Conservation (phyloP, 2,329 filamentous ascomycete species). For the Colletotrichum eremochloae region DNA sequence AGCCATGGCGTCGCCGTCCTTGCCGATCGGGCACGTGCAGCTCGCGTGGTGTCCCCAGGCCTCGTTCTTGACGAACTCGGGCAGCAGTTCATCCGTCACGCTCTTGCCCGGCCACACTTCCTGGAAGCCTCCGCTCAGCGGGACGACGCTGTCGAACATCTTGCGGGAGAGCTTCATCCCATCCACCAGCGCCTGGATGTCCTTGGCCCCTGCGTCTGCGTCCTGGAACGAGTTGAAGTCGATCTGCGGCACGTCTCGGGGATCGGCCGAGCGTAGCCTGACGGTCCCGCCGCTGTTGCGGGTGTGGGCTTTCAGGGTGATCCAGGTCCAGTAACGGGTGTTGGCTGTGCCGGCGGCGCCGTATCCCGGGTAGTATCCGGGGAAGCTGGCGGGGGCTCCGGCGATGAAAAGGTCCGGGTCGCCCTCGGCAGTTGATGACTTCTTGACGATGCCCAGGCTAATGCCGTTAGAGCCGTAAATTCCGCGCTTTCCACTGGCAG, state of each 20-base stretch:
- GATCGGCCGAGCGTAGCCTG: constrained; percentile 67
- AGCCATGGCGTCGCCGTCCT: constrained; percentile 63
- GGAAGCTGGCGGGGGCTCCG: constrained; percentile 47
- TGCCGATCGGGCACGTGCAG: constrained; percentile 68
- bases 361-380: constrained; percentile 49
- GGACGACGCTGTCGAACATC: constrained; percentile 46
- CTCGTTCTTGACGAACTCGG: constrained; percentile 62
- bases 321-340: constrained; percentile 55
- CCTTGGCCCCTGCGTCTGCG: constrained; percentile 49
- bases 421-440: constrained; percentile 46
- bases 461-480: constrained; percentile 53
- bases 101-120: constrained; percentile 53
- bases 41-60: constrained; percentile 71
- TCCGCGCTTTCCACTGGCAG: constrained; percentile 44
- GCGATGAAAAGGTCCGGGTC: constrained; percentile 51
- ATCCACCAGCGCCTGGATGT: constrained; percentile 62
- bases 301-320: constrained; percentile 69
- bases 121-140: constrained; percentile 47
- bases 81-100: constrained; percentile 58
- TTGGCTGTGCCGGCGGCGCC: constrained; percentile 47
- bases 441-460: constrained; percentile 49
- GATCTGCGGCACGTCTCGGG: constrained; percentile 70
- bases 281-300: constrained; percentile 71
- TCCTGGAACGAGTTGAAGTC: constrained; percentile 68
- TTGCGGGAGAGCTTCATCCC: constrained; percentile 59